Conservation (phyloP, 306 rosid species). For the Lathyrus tuberosus region DNA sequence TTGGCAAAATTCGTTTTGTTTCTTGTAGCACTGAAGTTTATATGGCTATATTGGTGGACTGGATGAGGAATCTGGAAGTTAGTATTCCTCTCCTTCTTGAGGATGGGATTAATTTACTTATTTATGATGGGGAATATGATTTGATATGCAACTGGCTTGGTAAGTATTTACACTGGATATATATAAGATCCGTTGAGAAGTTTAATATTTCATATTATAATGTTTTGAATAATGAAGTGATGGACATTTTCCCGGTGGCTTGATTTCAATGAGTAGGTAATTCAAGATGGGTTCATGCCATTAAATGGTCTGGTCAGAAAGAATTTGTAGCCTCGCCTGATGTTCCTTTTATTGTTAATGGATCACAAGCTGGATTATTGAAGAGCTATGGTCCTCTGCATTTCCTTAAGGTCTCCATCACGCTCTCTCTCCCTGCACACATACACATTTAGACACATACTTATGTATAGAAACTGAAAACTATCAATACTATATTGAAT, state of each 20-base stretch:
- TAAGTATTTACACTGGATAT: conserved; percentile 34
- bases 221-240: conserved; percentile 25
- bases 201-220: conserved; percentile 33
- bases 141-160: conserved; percentile 99
- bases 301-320: conserved; percentile 90
- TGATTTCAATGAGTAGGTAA: conserved; percentile 61
- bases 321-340: conserved; percentile 66
- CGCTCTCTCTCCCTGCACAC: too few species aligned
- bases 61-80: conserved; percentile 94
- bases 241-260: conserved; percentile 22
- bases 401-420: too few species aligned
- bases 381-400: conserved; percentile 78
- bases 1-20: conserved; percentile 78
- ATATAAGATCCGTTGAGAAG: conserved; percentile 18
- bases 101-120: conserved; percentile 79
- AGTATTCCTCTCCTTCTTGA: conserved; percentile 90
- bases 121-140: conserved; percentile 94
- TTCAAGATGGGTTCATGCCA: conserved; percentile 94
- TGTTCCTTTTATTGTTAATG: conserved; percentile 70
- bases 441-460: too few species aligned
- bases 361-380: conserved; percentile 74
- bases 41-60: conserved; percentile 75
- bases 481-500: too few species aligned
- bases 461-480: too few species aligned
- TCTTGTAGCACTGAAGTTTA: conserved; percentile 83